Conservation (phyloP, 164 flowering plant genomes). For the Platanus orientalis region DNA sequence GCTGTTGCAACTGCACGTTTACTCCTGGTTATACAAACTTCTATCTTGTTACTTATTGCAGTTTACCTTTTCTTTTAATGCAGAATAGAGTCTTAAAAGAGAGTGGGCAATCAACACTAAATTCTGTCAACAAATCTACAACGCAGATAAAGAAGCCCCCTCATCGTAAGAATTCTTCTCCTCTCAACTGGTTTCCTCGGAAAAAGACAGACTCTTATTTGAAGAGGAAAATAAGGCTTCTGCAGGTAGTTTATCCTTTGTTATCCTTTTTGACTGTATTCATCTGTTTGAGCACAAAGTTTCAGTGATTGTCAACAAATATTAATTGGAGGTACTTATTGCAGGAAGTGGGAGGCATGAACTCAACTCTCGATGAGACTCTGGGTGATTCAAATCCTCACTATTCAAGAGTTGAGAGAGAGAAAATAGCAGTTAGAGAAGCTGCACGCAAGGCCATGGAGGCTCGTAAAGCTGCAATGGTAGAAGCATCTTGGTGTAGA, state of each 20-base stretch:
- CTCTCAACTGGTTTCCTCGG: conserved; percentile 87
- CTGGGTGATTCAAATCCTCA: conserved; percentile 87
- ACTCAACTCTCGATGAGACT: conserved; percentile 81
- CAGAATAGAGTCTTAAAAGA: conserved; percentile 53
- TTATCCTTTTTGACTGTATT: background rate
- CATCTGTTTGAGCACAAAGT: background rate
- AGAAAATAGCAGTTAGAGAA: conserved; percentile 84
- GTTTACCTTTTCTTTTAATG: conserved; percentile 8
- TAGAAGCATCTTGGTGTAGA: conserved; percentile 97
- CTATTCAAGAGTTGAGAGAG: conserved; percentile 70
- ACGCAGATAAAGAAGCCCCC: conserved; percentile 74
- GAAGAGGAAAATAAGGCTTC: conserved; percentile 68
- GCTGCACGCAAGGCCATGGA: conserved; percentile 83
- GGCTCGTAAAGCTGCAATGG: conserved; percentile 90
- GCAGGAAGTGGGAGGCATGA: conserved; percentile 92
- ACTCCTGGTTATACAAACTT: background rate
- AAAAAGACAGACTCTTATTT: conserved; percentile 80
- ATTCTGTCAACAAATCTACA: conserved; percentile 53
- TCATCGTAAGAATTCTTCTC: conserved; percentile 58
- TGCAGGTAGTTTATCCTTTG: conserved; percentile 51
- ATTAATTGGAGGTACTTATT: conserved; percentile 4
- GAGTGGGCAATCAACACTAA: conserved; percentile 34
- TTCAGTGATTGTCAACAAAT: background rate
- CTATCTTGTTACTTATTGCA: background rate
- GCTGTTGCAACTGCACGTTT: background rate